Evolutionary conservation across 371 early-diverging fungal genomes (phyloP).

Genomic region (Gilbertella persicaria): DNA sequence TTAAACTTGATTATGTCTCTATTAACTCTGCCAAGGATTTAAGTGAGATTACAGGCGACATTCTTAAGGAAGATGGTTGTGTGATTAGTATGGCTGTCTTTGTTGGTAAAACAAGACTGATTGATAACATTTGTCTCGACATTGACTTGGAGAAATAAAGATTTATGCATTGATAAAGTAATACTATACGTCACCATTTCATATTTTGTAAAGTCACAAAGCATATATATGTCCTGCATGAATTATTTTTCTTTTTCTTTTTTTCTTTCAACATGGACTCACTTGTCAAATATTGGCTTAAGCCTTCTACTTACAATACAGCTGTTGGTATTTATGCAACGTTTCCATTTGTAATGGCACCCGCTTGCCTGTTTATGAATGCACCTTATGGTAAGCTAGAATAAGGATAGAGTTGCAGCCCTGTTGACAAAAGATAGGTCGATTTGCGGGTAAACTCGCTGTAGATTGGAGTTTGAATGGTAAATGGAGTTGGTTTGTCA

Average conservation of each 20-base stretch:
- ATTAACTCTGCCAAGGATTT: slow-evolving; percentile 71
- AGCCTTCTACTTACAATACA: slow-evolving; percentile 19
- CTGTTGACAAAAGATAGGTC: too few relatives aligned
- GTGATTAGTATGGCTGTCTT: slow-evolving; percentile 89
- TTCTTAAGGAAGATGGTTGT: slow-evolving; percentile 59
- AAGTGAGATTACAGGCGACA: slow-evolving; percentile 23
- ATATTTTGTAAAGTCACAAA: too few relatives aligned
- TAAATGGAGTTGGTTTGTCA: slow-evolving; percentile 40
- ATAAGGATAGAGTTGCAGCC: too few relatives aligned
- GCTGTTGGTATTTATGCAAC: slow-evolving; percentile 19
- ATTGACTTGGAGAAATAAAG: slow-evolving; percentile 13
- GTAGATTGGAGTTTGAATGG: slow-evolving; percentile 29
- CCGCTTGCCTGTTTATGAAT: slow-evolving; percentile 13
- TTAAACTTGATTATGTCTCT: slow-evolving; percentile 84
- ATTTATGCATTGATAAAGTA: too few relatives aligned
- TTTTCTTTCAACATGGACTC: slow-evolving; percentile 4
- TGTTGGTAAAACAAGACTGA: slow-evolving; percentile 89
- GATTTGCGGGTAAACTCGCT: slow-evolving; percentile 30
- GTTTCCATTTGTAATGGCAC: slow-evolving; percentile 19
- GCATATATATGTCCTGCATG: too few relatives aligned
- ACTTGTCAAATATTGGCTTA: slow-evolving; percentile 12
- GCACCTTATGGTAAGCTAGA: slow-evolving; percentile 35
- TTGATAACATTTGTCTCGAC: slow-evolving; percentile 74
- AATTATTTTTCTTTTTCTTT: neutral
- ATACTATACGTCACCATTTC: too few relatives aligned